Base-by-base conservation (phyloP, 1,139 yeast species). In the Entelexis paramagnoliae region DNA sequence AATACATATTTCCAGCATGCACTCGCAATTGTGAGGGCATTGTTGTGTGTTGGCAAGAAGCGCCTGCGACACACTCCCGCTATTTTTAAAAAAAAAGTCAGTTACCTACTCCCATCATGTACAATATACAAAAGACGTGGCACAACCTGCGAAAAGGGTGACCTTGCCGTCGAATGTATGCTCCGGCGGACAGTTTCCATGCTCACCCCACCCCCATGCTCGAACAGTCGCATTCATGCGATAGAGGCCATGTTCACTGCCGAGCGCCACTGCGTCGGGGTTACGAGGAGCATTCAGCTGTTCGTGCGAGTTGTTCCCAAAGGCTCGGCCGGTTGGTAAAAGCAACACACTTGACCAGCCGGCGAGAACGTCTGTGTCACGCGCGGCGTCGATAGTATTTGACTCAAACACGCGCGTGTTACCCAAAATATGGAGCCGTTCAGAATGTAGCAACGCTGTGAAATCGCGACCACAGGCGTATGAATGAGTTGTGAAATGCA, bases 121-220 rank as follows among this genome's bases (percentile, higher is more conserved):
- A n/a, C 46, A 20, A 14, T 45, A 45, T 14, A 54, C 50, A 48
- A 60, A 60, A 0, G 63, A 61, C 1, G 77, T 72, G 7, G 77
- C 78, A 60, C 74, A 73, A 6, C 79, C 79, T 3, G 73, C 75
- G 49, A 68, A 71, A 1, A 79, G 54, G 7, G 61, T 58, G 1
- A 64, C 61, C 1, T 16, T 62, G 20, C 64, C 65, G 0, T 60
- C 54, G 39, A 60, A 59, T 13, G 62, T 55, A 52, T 58, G 51
- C 60, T 66, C 66, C 1, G 56, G 58, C 0, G 97, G 97, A 67
- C 97, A 89, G 63, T 91, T 91, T 0, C 98, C 97, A 64, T 91
- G 98, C 64, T 91, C 98, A 26, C 96, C 96, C 98, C 98, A 91
- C 0, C 98, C 98, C 97, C 97, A 91, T 3, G 89, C 76, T 51